Percentiles rank a stretch among this genome's conserved stretches.
phyloP scores from a whole-genome alignment of 352 stramenopile species.

The Globisporangium ultimum region DNA sequence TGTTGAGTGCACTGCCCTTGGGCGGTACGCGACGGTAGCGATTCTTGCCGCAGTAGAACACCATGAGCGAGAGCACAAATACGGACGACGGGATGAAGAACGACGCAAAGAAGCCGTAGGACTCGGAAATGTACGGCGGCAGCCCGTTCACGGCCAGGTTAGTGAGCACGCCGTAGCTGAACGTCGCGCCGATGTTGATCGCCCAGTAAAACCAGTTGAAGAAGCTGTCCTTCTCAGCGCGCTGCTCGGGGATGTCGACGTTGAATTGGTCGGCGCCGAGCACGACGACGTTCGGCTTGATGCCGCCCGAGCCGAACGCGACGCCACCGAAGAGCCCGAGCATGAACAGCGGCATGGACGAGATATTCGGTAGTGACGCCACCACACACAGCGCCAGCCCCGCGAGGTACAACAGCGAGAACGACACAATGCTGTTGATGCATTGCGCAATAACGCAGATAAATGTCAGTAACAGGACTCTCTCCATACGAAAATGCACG shows the following conservation, averaged over 20 bases:
- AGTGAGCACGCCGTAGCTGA: slow-evolving; percentile 89
- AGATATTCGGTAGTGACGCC: slow-evolving; percentile 46
- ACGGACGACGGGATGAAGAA: slow-evolving; percentile 83
- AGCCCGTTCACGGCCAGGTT: slow-evolving; percentile 90
- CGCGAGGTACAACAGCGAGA: slow-evolving; percentile 68
- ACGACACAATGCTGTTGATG: slow-evolving; percentile 54
- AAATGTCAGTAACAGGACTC: neutral
- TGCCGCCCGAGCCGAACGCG: slow-evolving; percentile 62
- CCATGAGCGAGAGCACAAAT: slow-evolving; percentile 72
- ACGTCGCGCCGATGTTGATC: slow-evolving; percentile 90
- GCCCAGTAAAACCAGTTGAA: slow-evolving; percentile 95
- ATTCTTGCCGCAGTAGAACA: slow-evolving; percentile 74
- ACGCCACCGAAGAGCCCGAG: slow-evolving; percentile 82
- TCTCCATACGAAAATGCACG: neutral
- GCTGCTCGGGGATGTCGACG: slow-evolving; percentile 59
- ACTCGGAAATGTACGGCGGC: slow-evolving; percentile 68
- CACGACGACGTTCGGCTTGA: slow-evolving; percentile 78
- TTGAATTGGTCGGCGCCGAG: slow-evolving; percentile 84
- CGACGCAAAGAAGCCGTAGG: slow-evolving; percentile 87
- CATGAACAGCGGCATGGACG: slow-evolving; percentile 71
- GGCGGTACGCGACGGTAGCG: slow-evolving; percentile 70
- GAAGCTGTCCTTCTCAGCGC: slow-evolving; percentile 83
- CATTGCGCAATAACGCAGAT: neutral
- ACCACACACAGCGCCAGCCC: slow-evolving; percentile 73
- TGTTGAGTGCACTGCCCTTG: slow-evolving; percentile 70